Base-by-base conservation (phyloP, 495 filamentous ascomycete species). In the Neurospora cerealis region DNA sequence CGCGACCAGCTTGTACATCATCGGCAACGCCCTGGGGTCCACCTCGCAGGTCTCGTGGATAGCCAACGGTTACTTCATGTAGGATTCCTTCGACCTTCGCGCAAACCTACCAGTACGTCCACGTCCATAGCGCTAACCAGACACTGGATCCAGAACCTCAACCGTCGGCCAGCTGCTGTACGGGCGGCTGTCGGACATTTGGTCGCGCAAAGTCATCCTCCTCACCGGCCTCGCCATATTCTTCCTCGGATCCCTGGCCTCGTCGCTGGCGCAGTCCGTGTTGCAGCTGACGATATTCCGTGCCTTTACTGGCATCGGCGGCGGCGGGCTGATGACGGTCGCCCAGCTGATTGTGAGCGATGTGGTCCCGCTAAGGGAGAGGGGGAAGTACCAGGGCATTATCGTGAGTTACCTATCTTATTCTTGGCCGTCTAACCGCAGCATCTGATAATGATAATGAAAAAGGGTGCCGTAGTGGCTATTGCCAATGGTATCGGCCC, bases 281-380 rank as follows among this genome's bases (percentile, higher is more conserved):
- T 84, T 83, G 3, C 86, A 88, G 74, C 80, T 89, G 28, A 87
- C 89, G 70, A 72, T 87, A 72, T 88, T 88, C 38, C 84, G 94
- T 76, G 88, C 89, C 0, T 83, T 97, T 42, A 93, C 96, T 79
- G 94, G 94, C 70, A 81, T 91, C 34, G 94, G 93, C 19, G 91
- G 90, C 69, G 92, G 92, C 72, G 94, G 94, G 2, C 86, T 95
- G 62, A 85, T 92, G 36, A 88, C 91, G 21, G 79, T 96, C 71
- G 88, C 89, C 38, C 93, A 96, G 77, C 93, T 96, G 62, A 76
- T 82, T 62, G 89, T 76, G 69, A 88, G 88, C 17, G 94, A 97
- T 85, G 75, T 94, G 71, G 92, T 94, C 78, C 89, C 89, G 72
- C 85, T 93, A 78, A 81, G 82, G 44, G 79, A 83, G 88, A 88